These are phyloP conservation scores for Inonotus obliquus DNA, from an alignment of 1,284 basidiomycete genomes.

Conservation along the genomic window DNA sequence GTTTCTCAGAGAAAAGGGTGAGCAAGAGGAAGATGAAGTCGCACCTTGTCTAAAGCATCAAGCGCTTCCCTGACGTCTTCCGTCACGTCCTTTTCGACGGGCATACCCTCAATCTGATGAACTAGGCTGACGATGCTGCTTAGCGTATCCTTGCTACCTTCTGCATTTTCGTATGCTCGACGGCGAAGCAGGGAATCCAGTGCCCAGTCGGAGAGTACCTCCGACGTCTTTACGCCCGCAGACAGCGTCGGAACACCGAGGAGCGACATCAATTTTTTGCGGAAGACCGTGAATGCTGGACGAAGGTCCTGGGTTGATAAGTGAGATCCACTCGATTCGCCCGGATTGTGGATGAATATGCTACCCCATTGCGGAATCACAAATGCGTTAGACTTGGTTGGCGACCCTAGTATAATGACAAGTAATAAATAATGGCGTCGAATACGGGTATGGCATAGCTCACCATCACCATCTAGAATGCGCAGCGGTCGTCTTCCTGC, in stretches of 20 bases:
- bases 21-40: slow-evolving; percentile 22
- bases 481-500: slow-evolving; percentile 61
- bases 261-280: slow-evolving; percentile 68
- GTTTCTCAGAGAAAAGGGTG: slow-evolving; percentile 5
- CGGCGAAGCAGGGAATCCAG: slow-evolving; percentile 70
- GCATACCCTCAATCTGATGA: slow-evolving; percentile 85
- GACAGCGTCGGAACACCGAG: slow-evolving; percentile 76
- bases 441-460: not conserved
- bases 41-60: slow-evolving; percentile 64
- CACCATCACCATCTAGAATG: slow-evolving; percentile 60
- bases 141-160: slow-evolving; percentile 69
- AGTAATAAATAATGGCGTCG: not conserved
- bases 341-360: slow-evolving; percentile 75
- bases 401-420: slow-evolving; percentile 32
- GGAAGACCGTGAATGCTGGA: slow-evolving; percentile 67
- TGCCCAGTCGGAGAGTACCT: slow-evolving; percentile 65
- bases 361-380: slow-evolving; percentile 95
- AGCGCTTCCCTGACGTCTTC: slow-evolving; percentile 70
- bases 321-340: slow-evolving; percentile 21
- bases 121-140: slow-evolving; percentile 79
- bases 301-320: slow-evolving; percentile 45
- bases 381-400: slow-evolving; percentile 62
- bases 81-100: slow-evolving; percentile 72
- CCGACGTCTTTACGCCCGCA: slow-evolving; percentile 21
- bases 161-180: slow-evolving; percentile 68